Evolutionary conservation across 2,329 filamentous ascomycete genomes (phyloP).

Genomic region (Colletotrichum sp.): DNA sequence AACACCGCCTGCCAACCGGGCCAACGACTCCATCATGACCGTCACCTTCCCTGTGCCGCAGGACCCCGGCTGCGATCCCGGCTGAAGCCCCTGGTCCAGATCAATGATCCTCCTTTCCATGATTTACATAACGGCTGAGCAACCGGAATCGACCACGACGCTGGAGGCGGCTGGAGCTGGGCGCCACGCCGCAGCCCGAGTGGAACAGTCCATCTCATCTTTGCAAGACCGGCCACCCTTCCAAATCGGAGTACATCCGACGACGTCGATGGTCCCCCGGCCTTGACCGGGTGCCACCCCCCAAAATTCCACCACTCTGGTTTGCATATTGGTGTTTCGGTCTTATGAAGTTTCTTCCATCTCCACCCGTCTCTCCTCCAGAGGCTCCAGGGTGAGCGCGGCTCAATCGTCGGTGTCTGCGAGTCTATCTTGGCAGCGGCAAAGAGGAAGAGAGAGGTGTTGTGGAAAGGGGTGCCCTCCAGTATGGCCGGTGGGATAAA

Average conservation of each 20-base stretch:
- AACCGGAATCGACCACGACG: neutral
- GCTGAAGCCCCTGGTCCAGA: neutral
- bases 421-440: neutral
- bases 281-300: constrained; percentile 3
- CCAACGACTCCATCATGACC: neutral
- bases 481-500: neutral
- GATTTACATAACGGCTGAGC: neutral
- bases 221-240: constrained; percentile 9
- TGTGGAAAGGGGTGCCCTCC: neutral
- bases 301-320: constrained; percentile 7
- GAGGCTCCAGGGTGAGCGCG: neutral
- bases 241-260: constrained; percentile 13
- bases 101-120: neutral
- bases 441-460: neutral
- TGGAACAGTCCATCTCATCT: constrained; percentile 3
- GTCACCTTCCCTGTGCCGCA: constrained; percentile 1
- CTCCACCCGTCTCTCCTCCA: neutral
- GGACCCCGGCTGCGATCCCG: neutral
- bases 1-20: neutral
- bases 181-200: neutral
- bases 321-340: constrained; percentile 19
- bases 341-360: constrained; percentile 2
- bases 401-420: neutral
- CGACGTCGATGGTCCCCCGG: neutral
- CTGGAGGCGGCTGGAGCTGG: neutral